phyloP scores from a whole-genome alignment of 2,329 filamentous ascomycete genomes.

The Fusarium decemcellulare region DNA sequence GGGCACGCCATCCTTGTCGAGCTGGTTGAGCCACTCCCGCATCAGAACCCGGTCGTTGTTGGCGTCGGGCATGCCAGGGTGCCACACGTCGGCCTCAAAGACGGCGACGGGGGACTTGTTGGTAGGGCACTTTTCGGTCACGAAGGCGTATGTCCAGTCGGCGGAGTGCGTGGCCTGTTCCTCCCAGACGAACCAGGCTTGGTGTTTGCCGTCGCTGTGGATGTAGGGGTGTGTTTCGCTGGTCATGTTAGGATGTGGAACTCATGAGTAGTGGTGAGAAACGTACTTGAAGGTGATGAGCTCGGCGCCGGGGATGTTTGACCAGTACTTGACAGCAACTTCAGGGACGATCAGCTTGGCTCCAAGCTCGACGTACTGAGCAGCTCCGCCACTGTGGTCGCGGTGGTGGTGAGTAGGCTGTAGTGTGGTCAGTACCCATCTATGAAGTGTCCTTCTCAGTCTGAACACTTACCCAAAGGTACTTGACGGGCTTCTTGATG shows the following conservation, averaged over 20 bases:
- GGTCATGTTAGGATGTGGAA: not conserved
- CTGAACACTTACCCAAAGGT: conserved; percentile 23
- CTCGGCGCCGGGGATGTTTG: not conserved
- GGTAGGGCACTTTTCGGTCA: conserved; percentile 18
- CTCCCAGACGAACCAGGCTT: conserved; percentile 31
- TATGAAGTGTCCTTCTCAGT: accelerated
- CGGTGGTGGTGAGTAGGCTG: conserved; percentile 36
- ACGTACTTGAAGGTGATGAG: conserved; percentile 34
- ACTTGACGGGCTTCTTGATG: conserved; percentile 17
- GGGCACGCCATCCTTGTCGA: conserved; percentile 8
- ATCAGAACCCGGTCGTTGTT: conserved; percentile 11
- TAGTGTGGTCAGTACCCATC: not conserved
- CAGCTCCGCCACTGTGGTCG: conserved; percentile 25
- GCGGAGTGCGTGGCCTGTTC: conserved; percentile 15
- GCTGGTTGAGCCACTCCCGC: conserved; percentile 19
- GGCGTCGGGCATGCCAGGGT: conserved; percentile 9
- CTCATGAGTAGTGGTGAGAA: accelerated
- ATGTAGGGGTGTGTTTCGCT: conserved; percentile 28
- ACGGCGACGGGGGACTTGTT: conserved; percentile 10
- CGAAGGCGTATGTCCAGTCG: conserved; percentile 29
- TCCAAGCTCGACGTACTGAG: conserved; percentile 10
- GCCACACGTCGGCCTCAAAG: conserved; percentile 20
- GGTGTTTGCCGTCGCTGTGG: conserved; percentile 8
- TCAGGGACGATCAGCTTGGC: conserved; percentile 24
- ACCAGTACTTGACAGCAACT: conserved; percentile 28